These are phyloP conservation scores for Xylaria sp. DNA, from an alignment of 2,329 filamentous ascomycete species.

Conservation along the genomic window DNA sequence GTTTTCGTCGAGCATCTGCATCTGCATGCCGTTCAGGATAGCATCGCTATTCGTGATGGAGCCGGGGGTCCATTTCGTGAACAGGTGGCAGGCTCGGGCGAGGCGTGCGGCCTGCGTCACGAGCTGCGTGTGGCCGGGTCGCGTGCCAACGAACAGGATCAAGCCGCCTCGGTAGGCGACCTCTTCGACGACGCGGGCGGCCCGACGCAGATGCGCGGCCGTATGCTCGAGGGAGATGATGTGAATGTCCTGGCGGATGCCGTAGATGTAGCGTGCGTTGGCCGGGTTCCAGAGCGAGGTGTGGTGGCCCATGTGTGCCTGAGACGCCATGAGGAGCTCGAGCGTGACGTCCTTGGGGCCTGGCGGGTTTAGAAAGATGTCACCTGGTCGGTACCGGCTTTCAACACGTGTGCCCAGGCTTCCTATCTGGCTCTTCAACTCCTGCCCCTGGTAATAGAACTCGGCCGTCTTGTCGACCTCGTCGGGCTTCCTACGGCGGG, in stretches of 20 bases:
- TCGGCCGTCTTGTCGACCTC: conserved; percentile 42
- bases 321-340: conserved; percentile 85
- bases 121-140: conserved; percentile 78
- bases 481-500: conserved; percentile 29
- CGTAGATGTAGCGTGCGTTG: conserved; percentile 93
- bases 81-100: conserved; percentile 82
- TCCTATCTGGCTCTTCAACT: conserved; percentile 53
- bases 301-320: conserved; percentile 88
- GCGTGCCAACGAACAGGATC: conserved; percentile 88
- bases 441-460: conserved; percentile 45
- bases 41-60: conserved; percentile 91
- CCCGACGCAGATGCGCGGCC: conserved; percentile 86
- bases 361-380: conserved; percentile 75
- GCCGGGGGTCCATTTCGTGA: conserved; percentile 91
- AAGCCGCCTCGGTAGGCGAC: conserved; percentile 82
- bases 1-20: conserved; percentile 77
- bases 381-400: conserved; percentile 67
- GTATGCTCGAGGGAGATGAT: conserved; percentile 92
- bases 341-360: conserved; percentile 81
- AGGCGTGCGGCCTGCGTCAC: conserved; percentile 82
- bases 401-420: conserved; percentile 56
- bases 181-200: conserved; percentile 89
- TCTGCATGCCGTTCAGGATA: conserved; percentile 72
- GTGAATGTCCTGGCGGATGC: conserved; percentile 84
- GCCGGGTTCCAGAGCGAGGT: conserved; percentile 92